These are phyloP conservation scores for Capsella rubella DNA, from an alignment of 441 rosid genomes.

Conservation along the genomic window DNA sequence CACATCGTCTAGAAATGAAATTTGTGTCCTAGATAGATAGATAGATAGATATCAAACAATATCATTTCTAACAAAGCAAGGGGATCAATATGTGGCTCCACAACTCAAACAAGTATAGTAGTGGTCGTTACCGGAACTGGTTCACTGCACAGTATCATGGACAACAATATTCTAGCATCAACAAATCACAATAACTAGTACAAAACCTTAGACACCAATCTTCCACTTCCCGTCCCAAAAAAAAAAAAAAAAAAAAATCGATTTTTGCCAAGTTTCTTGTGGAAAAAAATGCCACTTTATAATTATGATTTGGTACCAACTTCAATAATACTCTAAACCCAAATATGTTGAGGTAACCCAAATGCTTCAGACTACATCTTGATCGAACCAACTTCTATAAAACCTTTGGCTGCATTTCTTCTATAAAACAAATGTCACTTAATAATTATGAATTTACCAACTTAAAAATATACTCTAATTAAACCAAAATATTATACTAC, in stretches of 20 bases:
- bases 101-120: background rate
- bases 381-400: background rate
- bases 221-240: background rate
- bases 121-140: slow-evolving; percentile 1
- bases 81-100: background rate
- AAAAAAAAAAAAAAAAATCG: background rate
- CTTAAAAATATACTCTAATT: background rate
- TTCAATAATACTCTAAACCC: background rate
- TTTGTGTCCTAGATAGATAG: too few relatives aligned
- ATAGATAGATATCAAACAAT: background rate
- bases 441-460: background rate
- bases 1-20: too few relatives aligned
- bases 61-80: background rate
- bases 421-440: background rate
- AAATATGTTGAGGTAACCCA: background rate
- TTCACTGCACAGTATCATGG: background rate
- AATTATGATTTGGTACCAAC: background rate
- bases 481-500: background rate
- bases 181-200: background rate
- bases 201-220: background rate
- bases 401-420: too few relatives aligned
- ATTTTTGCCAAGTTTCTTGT: background rate
- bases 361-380: background rate
- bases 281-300: background rate
- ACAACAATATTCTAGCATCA: background rate